These are phyloP conservation scores for Porcisia deanei DNA, from an alignment of 208 protist genomes.

Conservation along the genomic window DNA sequence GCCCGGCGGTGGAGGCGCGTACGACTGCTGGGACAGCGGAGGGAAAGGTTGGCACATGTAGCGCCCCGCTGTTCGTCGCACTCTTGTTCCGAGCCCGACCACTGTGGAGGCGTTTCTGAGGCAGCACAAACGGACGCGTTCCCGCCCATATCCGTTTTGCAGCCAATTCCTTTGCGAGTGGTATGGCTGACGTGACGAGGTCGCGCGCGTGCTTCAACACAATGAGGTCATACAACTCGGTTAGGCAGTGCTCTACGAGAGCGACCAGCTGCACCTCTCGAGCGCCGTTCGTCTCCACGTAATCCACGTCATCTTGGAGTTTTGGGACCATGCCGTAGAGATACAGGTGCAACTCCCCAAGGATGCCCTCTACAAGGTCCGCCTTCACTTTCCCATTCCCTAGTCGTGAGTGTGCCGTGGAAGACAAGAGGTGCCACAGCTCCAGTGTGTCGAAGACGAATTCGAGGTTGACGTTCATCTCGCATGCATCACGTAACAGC, in stretches of 20 bases:
- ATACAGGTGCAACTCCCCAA: conserved; percentile 72
- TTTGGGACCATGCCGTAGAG: conserved; percentile 61
- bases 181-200: conserved; percentile 49
- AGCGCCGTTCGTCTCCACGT: conserved; percentile 69
- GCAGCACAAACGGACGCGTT: conserved; percentile 24
- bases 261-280: conserved; percentile 52
- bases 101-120: conserved; percentile 11
- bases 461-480: conserved; percentile 87
- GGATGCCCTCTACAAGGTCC: conserved; percentile 74
- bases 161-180: conserved; percentile 82
- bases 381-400: conserved; percentile 78
- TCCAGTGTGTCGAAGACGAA: conserved; percentile 79
- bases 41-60: neutral
- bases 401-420: conserved; percentile 17
- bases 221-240: conserved; percentile 88
- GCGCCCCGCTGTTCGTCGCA: neutral
- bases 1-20: neutral
- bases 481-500: conserved; percentile 60
- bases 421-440: conserved; percentile 43
- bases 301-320: conserved; percentile 62
- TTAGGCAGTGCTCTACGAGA: conserved; percentile 80
- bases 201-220: conserved; percentile 61
- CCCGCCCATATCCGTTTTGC: conserved; percentile 51
- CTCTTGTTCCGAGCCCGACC: neutral
- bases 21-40: neutral